phyloP scores from a whole-genome alignment of 2,329 filamentous ascomycete species.

The Pseudopithomyces chartarum region DNA sequence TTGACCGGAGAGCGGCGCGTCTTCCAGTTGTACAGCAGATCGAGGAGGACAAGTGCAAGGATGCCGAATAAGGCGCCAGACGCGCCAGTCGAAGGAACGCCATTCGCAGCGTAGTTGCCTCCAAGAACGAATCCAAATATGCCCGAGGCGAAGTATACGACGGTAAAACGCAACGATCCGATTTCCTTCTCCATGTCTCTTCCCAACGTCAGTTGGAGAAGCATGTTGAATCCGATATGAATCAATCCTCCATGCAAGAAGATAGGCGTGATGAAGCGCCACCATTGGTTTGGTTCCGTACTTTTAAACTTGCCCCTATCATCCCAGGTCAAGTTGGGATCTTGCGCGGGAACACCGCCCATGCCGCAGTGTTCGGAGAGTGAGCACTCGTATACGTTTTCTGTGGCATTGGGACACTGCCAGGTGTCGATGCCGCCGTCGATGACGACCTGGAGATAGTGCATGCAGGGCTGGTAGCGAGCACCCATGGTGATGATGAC shows the following conservation, averaged over 20 bases:
- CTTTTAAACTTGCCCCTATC: conserved; percentile 60
- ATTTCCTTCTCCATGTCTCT: conserved; percentile 92
- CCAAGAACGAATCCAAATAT: conserved; percentile 97
- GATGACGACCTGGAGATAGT: conserved; percentile 72
- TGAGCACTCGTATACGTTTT: conserved; percentile 71
- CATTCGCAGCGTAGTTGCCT: conserved; percentile 86
- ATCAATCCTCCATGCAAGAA: conserved; percentile 94
- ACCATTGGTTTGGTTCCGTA: conserved; percentile 89
- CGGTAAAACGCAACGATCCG: conserved; percentile 81
- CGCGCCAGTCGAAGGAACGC: conserved; percentile 80
- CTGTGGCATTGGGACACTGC: conserved; percentile 76
- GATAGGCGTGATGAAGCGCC: conserved; percentile 91
- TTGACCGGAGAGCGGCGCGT: conserved; percentile 76
- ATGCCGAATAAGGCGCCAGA: conserved; percentile 92
- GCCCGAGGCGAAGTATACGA: conserved; percentile 88
- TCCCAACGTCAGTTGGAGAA: conserved; percentile 87
- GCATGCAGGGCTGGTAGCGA: conserved; percentile 93
- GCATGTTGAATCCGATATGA: conserved; percentile 94
- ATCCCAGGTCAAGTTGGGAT: conserved; percentile 32
- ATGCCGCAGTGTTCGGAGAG: conserved; percentile 86
- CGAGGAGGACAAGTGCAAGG: conserved; percentile 83
- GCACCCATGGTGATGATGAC: conserved; percentile 97
- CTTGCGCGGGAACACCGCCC: conserved; percentile 71
- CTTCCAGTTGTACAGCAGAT: conserved; percentile 91
- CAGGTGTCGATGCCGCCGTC: conserved; percentile 61